Percentiles rank a stretch among this genome's conserved stretches.
Evolutionary conservation across 345 rosid genomes (phyloP).

Genomic region (Jatropha curcas): DNA sequence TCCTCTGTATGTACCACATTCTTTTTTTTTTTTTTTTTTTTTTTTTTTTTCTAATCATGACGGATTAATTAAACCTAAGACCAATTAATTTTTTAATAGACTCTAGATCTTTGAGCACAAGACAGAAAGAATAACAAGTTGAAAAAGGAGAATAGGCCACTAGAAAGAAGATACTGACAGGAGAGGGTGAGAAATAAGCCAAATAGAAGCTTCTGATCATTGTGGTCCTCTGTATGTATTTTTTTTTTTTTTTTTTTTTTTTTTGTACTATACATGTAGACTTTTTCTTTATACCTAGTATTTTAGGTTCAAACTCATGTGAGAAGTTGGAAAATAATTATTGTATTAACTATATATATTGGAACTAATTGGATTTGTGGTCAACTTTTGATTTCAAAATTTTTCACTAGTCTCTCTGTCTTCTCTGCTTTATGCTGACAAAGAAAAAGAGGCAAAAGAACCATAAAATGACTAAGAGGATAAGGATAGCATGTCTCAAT

Average conservation of each 20-base stretch:
- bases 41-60: constrained; percentile 5
- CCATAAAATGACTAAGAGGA: constrained; percentile 9
- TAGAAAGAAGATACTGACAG: constrained; percentile 6
- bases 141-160: not conserved
- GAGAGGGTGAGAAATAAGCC: constrained; percentile 11
- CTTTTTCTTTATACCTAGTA: not conserved
- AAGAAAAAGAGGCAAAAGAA: constrained; percentile 4
- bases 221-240: constrained; percentile 8
- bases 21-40: too few relatives aligned
- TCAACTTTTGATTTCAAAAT: not conserved
- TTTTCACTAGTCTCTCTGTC: not conserved
- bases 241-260: too few relatives aligned
- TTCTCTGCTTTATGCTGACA: not conserved
- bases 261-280: not conserved
- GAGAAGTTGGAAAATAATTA: not conserved
- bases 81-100: constrained; percentile 13
- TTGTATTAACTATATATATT: not conserved
- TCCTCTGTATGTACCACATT: constrained; percentile 8
- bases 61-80: constrained; percentile 14
- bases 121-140: not conserved
- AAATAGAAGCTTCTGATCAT: constrained; percentile 6
- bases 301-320: not conserved
- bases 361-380: not conserved
- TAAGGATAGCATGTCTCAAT: not conserved
- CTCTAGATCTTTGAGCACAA: not conserved